phyloP scores from a whole-genome alignment of 257 asterid species.

The Solanum chiquidenum region DNA sequence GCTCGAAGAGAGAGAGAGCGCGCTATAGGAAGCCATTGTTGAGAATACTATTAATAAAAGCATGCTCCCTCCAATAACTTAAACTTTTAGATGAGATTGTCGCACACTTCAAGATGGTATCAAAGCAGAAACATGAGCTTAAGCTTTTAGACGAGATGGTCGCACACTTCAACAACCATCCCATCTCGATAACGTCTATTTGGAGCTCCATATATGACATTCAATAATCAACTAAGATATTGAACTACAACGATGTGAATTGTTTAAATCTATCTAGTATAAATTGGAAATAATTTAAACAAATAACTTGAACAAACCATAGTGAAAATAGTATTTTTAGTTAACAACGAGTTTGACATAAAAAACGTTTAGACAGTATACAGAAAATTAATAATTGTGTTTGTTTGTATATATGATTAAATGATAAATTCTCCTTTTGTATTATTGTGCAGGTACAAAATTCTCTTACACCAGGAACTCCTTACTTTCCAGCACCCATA shows the following conservation, averaged over 20 bases:
- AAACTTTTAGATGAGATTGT: too few species aligned
- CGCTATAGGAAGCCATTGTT: neutral
- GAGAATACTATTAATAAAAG: too few species aligned
- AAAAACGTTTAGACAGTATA: neutral
- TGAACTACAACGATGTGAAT: neutral
- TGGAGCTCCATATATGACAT: neutral
- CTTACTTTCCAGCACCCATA: constrained; percentile 43
- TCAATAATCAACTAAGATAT: neutral
- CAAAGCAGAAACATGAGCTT: too few species aligned
- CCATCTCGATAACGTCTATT: neutral
- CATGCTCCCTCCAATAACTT: too few species aligned
- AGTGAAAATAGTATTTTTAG: neutral
- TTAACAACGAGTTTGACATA: neutral
- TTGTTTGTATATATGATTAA: neutral
- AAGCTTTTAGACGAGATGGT: too few species aligned
- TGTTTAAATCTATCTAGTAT: neutral
- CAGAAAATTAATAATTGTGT: neutral
- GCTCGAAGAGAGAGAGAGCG: neutral
- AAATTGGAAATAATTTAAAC: neutral
- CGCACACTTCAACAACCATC: neutral
- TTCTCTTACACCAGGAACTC: constrained; percentile 44
- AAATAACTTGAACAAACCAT: neutral
- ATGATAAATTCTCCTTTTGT: neutral
- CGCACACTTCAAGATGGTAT: too few species aligned
- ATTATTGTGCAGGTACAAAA: constrained; percentile 36